A percentile compares a stretch with the other conserved stretches of the same genome.
Conservation (phyloP, 441 rosid genomes). For the Erysimum cheiri region DNA sequence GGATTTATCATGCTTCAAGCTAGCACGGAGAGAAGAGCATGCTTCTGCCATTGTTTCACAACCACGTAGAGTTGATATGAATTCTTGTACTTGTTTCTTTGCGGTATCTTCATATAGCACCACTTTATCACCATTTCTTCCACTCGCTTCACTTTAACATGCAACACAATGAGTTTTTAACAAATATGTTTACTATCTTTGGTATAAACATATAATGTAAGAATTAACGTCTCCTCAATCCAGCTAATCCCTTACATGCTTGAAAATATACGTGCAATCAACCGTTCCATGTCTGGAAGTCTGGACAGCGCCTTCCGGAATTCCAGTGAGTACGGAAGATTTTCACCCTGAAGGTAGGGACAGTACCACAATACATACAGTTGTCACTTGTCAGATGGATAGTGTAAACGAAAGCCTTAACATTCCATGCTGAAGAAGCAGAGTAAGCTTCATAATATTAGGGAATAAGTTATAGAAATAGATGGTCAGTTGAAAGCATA, state of each 20-base stretch:
- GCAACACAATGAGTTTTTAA: constrained; percentile 5
- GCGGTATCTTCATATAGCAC: constrained; percentile 90
- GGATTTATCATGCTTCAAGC: constrained; percentile 75
- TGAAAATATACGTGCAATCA: constrained; percentile 86
- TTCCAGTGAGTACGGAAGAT: constrained; percentile 67
- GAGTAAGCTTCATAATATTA: constrained; percentile 28
- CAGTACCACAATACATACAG: constrained; percentile 31
- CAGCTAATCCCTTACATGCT: constrained; percentile 64
- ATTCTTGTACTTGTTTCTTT: constrained; percentile 91
- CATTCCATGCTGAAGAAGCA: constrained; percentile 31
- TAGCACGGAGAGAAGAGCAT: constrained; percentile 72
- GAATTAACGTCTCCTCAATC: constrained; percentile 17
- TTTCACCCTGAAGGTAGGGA: constrained; percentile 67
- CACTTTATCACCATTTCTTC: constrained; percentile 92
- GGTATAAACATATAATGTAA: constrained; percentile 18
- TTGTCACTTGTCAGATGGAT: constrained; percentile 33
- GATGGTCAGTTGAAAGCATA: constrained; percentile 23
- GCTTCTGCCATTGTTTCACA: constrained; percentile 84
- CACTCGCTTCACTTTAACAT: constrained; percentile 81
- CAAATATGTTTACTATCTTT: constrained; percentile 17
- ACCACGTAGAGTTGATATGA: constrained; percentile 85
- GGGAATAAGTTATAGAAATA: constrained; percentile 13
- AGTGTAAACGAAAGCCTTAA: constrained; percentile 17
- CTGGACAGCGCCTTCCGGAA: constrained; percentile 76
- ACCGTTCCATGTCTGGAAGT: constrained; percentile 97